A percentile compares a stretch with the other conserved stretches of the same genome.
Conservation (phyloP, 768 basidiomycete genomes). For the Leccinum boreale region DNA sequence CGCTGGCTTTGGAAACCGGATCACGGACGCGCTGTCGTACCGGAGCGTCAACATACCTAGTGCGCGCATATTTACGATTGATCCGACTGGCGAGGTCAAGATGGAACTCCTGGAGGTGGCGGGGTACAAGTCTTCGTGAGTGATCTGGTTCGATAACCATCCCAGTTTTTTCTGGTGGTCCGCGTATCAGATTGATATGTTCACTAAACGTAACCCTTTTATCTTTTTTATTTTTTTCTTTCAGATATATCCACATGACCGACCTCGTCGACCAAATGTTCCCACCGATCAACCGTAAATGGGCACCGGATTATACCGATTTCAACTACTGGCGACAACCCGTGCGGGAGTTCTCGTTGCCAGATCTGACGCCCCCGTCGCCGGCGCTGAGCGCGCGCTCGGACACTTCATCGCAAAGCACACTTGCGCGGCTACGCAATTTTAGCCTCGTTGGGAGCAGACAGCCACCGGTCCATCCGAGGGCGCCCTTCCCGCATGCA, state of each 20-base stretch:
- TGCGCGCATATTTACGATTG: constrained; percentile 94
- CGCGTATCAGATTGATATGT: not conserved
- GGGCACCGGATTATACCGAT: constrained; percentile 89
- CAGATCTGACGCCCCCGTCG: constrained; percentile 81
- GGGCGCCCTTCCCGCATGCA: constrained; percentile 28
- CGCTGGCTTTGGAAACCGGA: constrained; percentile 96
- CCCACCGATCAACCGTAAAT: constrained; percentile 89
- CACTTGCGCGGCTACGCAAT: constrained; percentile 72
- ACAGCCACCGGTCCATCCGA: constrained; percentile 29
- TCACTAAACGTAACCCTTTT: not conserved
- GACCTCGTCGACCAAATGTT: constrained; percentile 99
- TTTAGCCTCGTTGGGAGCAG: constrained; percentile 67
- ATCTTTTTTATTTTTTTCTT: not conserved
- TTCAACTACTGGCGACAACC: constrained; percentile 95
- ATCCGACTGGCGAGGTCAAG: constrained; percentile 92
- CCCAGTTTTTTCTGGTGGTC: not conserved
- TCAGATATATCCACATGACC: constrained; percentile 96
- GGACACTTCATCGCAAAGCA: constrained; percentile 72
- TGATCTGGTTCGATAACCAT: constrained; percentile 7
- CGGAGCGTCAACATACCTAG: constrained; percentile 93
- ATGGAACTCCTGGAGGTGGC: constrained; percentile 95
- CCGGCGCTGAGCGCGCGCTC: constrained; percentile 94
- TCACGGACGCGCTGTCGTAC: constrained; percentile 98
- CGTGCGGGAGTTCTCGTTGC: constrained; percentile 72
- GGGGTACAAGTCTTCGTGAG: constrained; percentile 94